Percentiles rank a stretch among this genome's conserved stretches.
Evolutionary conservation across 805 yeast genomes (phyloP).

Genomic region (Candida golubevii): DNA sequence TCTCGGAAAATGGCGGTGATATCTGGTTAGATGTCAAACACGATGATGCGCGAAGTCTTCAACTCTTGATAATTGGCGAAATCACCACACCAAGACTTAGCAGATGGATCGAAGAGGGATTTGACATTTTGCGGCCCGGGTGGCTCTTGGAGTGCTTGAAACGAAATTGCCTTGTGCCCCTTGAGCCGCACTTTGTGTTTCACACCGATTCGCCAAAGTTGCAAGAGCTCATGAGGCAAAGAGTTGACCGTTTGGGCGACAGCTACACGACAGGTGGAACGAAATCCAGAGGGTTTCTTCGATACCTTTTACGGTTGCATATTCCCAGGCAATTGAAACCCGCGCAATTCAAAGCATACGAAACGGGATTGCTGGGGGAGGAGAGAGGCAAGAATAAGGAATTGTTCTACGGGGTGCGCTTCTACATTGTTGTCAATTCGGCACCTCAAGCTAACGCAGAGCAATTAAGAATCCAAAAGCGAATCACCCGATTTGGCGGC

Average conservation of each 20-base stretch:
- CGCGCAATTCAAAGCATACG: not conserved
- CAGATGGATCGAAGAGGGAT: slow-evolving; percentile 35
- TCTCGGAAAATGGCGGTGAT: slow-evolving; percentile 49
- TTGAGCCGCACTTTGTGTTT: slow-evolving; percentile 61
- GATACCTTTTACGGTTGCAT: slow-evolving; percentile 8
- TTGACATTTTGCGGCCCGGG: slow-evolving; percentile 57
- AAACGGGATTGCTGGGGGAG: not conserved
- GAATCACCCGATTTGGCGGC: slow-evolving; percentile 46
- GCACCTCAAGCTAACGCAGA: slow-evolving; percentile 6
- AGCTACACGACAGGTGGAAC: slow-evolving; percentile 42
- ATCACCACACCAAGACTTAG: slow-evolving; percentile 24
- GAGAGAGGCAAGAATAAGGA: slow-evolving; percentile 13
- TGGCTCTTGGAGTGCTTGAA: slow-evolving; percentile 72
- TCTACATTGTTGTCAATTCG: slow-evolving; percentile 25
- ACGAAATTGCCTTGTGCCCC: slow-evolving; percentile 35
- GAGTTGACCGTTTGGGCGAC: slow-evolving; percentile 61
- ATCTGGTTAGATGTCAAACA: slow-evolving; percentile 22
- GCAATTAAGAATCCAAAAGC: slow-evolving; percentile 14
- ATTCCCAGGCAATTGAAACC: slow-evolving; percentile 6
- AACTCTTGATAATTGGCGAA: slow-evolving; percentile 25
- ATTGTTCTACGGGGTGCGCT: slow-evolving; percentile 32
- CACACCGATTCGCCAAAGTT: slow-evolving; percentile 27
- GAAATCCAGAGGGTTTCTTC: slow-evolving; percentile 5
- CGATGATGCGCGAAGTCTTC: slow-evolving; percentile 6
- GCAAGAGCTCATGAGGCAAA: slow-evolving; percentile 20